Conservation (phyloP, 257 asterid genomes). For the Solanum gandarillasii region DNA sequence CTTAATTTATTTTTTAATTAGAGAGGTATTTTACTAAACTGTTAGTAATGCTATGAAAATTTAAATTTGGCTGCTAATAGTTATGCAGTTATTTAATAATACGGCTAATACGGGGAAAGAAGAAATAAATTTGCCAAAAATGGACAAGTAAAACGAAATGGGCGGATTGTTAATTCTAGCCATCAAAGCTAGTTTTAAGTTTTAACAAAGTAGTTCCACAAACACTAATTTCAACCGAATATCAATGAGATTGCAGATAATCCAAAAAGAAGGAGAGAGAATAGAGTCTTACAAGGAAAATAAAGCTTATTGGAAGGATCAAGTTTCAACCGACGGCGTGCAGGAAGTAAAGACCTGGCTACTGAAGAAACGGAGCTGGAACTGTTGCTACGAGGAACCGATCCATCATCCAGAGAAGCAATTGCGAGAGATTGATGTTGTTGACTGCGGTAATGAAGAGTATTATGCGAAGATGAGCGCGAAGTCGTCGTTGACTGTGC, state of each 20-base stretch:
- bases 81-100: background rate
- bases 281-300: constrained; percentile 56
- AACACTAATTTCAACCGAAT: background rate
- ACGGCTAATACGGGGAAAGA: background rate
- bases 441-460: constrained; percentile 7
- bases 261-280: background rate
- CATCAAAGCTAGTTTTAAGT: background rate
- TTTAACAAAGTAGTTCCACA: background rate
- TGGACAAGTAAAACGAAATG: background rate
- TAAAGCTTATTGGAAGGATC: constrained; percentile 84
- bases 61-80: background rate
- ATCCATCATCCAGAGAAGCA: constrained; percentile 55
- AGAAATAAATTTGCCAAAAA: background rate
- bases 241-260: background rate
- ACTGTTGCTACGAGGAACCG: constrained; percentile 22
- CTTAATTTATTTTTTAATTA: too few relatives aligned
- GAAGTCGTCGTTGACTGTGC: constrained; percentile 25
- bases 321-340: constrained; percentile 89
- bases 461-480: background rate
- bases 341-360: constrained; percentile 81
- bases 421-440: constrained; percentile 7
- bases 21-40: background rate
- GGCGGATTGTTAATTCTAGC: background rate
- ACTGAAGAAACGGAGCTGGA: constrained; percentile 71
- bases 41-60: background rate